These are phyloP conservation scores for Eragrostis tef DNA, from an alignment of 202 grass and related monocot genomes.

Conservation along the genomic window DNA sequence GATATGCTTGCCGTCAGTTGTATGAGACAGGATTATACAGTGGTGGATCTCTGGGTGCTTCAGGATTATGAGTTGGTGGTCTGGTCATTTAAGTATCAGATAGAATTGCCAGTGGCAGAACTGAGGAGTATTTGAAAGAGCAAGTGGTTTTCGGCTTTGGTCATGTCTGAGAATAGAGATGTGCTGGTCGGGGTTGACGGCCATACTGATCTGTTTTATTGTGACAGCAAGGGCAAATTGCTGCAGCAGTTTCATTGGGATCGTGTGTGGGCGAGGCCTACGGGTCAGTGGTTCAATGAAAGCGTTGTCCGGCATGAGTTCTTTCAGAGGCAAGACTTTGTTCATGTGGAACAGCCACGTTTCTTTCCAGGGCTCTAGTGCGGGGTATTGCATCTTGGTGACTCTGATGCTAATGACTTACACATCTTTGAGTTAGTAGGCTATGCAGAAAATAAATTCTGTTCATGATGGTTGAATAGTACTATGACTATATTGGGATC, in stretches of 20 bases:
- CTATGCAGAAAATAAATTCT: neutral
- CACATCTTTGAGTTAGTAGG: neutral
- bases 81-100: constrained; percentile 5
- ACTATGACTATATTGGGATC: neutral
- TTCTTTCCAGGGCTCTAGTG: neutral
- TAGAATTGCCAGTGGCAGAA: neutral
- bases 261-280: neutral
- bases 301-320: neutral
- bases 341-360: neutral
- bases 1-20: neutral
- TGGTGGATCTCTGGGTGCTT: neutral
- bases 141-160: neutral
- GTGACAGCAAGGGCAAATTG: neutral
- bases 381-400: neutral
- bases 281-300: neutral
- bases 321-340: neutral
- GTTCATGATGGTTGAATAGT: neutral
- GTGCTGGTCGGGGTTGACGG: neutral
- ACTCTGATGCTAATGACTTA: neutral
- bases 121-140: neutral
- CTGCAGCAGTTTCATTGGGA: neutral
- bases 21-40: neutral
- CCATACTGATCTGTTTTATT: neutral
- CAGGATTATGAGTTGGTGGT: neutral
- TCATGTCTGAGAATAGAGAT: neutral